Base-by-base conservation (phyloP, 108 stramenopile genomes). In the Pinguiococcus pyrenoidosus region DNA sequence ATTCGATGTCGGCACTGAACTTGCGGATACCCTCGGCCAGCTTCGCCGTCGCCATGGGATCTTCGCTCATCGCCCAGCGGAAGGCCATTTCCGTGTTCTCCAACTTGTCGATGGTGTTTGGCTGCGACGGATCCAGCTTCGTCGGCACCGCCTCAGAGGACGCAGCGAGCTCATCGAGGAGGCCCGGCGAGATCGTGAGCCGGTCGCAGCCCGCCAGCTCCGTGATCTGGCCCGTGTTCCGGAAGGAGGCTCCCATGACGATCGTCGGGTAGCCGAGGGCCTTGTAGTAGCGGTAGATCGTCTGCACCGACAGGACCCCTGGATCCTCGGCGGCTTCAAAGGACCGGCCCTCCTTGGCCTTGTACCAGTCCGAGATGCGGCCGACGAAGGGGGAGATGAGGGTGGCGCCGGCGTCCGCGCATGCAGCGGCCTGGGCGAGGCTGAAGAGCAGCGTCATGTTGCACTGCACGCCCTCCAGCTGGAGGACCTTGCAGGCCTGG, bases 311-410 rank as follows among this genome's bases (percentile, higher is more conserved):
- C 32, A 87, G 21, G 9, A 91, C 91, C 37, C 92, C 96, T 18
- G 84, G 84, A 66, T 98, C 96, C 30, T 80, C 86, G 21, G 59
- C 57, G 12, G 89, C 81, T 35, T 62, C 46, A 60, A 65, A 66
- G 30, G 68, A 73, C 28, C 71, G 64, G 18, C 83, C 77, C 9
- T 80, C 79, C 28, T 44, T 52, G 46, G 24, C 56, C 44, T 83
- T 80, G 73, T 89, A 68, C 92, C 92, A 99, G 72, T 99, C 96
- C 51, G 84, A 45, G 51, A 99, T 85, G 32, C 92, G 79, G 44
- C 96, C 96, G 1, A 94, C 92, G 66, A 92, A 95, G 20, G 96
- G 93, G 6, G 88, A 89, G 55, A 99, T 85, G 34, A 99, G 64
- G 39, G 81, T 80, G 0, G 85, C 87, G 4, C 82, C 85, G 1